These are phyloP conservation scores for Apiospora hydei DNA, from an alignment of 2,329 filamentous ascomycete species.

Conservation along the genomic window DNA sequence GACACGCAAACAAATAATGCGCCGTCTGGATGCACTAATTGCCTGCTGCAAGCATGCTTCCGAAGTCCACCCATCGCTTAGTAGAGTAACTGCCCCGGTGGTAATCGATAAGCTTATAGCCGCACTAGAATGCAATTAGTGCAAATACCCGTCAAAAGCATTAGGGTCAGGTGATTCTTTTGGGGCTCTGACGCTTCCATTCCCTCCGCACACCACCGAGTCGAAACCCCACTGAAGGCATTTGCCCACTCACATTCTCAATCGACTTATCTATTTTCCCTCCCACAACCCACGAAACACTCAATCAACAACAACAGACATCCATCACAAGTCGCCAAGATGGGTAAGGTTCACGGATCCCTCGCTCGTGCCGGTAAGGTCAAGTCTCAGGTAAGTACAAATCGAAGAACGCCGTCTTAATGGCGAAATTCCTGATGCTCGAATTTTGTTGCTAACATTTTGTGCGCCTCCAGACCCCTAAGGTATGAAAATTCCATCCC, in stretches of 20 bases:
- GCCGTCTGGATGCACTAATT: not conserved
- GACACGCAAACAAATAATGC: not conserved
- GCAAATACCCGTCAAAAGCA: not conserved
- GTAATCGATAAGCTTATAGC: not conserved
- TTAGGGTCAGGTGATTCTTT: slow-evolving; percentile 21
- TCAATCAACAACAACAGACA: slow-evolving; percentile 30
- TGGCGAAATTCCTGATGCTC: not conserved
- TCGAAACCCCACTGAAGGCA: slow-evolving; percentile 19
- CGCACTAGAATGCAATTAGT: not conserved
- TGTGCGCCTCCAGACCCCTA: slow-evolving; percentile 63
- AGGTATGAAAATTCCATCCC: slow-evolving; percentile 66
- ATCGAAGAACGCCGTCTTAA: not conserved
- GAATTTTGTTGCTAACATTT: slow-evolving; percentile 19
- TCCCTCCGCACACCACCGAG: slow-evolving; percentile 17
- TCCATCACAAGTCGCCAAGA: slow-evolving; percentile 38
- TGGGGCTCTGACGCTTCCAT: slow-evolving; percentile 19
- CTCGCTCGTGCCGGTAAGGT: slow-evolving; percentile 93
- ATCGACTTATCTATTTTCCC: slow-evolving; percentile 16
- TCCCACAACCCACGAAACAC: slow-evolving; percentile 25
- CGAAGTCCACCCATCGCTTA: not conserved
- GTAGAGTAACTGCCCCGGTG: not conserved
- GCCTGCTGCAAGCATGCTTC: slow-evolving; percentile 7
- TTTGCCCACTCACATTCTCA: slow-evolving; percentile 20
- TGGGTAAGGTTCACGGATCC: slow-evolving; percentile 60
- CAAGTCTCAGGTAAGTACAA: slow-evolving; percentile 74